phyloP scores from a whole-genome alignment of 108 stramenopile species.

The Nitzschia palea region DNA sequence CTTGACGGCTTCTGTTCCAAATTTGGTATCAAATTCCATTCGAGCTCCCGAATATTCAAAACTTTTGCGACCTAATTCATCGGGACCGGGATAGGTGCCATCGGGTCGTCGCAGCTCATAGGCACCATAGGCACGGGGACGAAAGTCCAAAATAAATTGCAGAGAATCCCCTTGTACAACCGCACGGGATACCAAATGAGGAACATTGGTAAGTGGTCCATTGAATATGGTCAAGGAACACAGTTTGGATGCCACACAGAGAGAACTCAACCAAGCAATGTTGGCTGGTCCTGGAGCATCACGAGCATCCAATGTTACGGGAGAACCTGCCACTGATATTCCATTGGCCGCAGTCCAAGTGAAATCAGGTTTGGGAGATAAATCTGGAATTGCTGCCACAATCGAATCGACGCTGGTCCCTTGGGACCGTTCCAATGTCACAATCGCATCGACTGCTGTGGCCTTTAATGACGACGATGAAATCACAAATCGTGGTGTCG shows the following conservation, averaged over 20 bases:
- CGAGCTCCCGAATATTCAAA: conserved; percentile 76
- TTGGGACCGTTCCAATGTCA: conserved; percentile 51
- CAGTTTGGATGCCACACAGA: conserved; percentile 43
- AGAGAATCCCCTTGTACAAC: conserved; percentile 28
- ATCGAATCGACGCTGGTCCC: conserved; percentile 45
- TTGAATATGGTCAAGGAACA: conserved; percentile 73
- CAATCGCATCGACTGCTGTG: conserved; percentile 41
- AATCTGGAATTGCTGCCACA: conserved; percentile 54
- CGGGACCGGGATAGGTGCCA: conserved; percentile 80
- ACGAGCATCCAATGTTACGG: conserved; percentile 51
- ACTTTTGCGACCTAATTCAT: conserved; percentile 65
- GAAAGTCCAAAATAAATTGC: conserved; percentile 60
- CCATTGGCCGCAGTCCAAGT: conserved; percentile 37
- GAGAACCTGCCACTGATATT: conserved; percentile 20
- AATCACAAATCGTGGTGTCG: background rate
- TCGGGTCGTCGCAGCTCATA: conserved; percentile 60
- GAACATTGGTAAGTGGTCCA: conserved; percentile 78
- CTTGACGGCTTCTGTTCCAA: conserved; percentile 62
- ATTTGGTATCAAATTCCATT: conserved; percentile 63
- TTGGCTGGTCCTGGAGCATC: conserved; percentile 82
- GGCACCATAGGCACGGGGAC: conserved; percentile 77
- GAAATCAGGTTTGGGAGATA: conserved; percentile 62
- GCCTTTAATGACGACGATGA: background rate
- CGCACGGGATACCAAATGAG: conserved; percentile 67
- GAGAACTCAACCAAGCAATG: conserved; percentile 67